Base-by-base conservation (phyloP, 2,329 filamentous ascomycete species). In the Aspergillus puulaauensis region DNA sequence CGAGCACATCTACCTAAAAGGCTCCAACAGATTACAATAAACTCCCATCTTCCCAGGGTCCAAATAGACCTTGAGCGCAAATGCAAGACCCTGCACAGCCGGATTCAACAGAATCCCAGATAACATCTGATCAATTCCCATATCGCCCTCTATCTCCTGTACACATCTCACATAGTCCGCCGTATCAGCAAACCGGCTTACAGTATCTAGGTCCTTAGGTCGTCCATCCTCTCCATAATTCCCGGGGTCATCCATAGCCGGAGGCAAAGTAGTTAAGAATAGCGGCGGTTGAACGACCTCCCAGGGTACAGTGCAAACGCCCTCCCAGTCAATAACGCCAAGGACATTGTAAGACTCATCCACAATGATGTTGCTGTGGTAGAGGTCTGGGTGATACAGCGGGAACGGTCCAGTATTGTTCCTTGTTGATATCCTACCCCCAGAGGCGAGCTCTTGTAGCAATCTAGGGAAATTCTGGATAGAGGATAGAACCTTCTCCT, bases 331-430 rank as follows among this genome's bases (percentile, higher is more conserved):
- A 19, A 63, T 61, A 8, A 61, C 40, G 19, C 58, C 57, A 11
- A 59, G 58, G 0, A 64, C 40, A 6, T 54, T 33, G n/a, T 57
- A 65, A 17, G 19, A 40, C 9, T 53, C 31, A 41, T 64, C 49
- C 12, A 63, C 59, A 9, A 64, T 62, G 27, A 64, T 60, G 14
- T 63, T 64, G 44, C 59, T 64, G n/a, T 63, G 53, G 8, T 57
- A 51, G 8, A 63, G 60, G 15, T 64, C 59, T 41, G 48, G 44
- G 45, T 64, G 59, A 17, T 47, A 51, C 6, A 60, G 47, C 33
- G 57, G 57, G n/a, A 64, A 61, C 21, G 57, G 59, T 7, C 59
- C 61, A 11, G 12, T n/a, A 49, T 59, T 27, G 31, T 56, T 47
- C 3, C 3, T 4, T 3, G 52, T 40, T 31, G 27, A 31, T 31